Evolutionary conservation across 1,284 basidiomycete genomes (phyloP).

Genomic region (Inonotus hispidus): DNA sequence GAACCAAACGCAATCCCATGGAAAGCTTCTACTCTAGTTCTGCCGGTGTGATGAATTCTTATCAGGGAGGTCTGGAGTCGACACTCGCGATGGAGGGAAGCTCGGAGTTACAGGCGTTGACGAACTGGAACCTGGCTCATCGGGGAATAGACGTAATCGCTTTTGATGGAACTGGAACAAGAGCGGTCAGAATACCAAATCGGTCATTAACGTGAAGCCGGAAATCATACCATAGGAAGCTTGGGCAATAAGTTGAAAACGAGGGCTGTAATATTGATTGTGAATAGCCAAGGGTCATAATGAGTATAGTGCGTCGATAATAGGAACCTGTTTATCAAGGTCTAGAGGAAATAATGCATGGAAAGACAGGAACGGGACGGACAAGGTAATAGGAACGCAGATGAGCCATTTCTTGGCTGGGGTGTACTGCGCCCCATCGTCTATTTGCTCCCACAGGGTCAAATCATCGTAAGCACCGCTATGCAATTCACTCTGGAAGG

Average conservation of each 20-base stretch:
- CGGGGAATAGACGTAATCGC: constrained; percentile 67
- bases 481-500: constrained; percentile 85
- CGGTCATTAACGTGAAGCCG: background rate
- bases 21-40: background rate
- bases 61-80: background rate
- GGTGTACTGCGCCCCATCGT: constrained; percentile 97
- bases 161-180: constrained; percentile 67
- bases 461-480: constrained; percentile 96
- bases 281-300: constrained; percentile 90
- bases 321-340: constrained; percentile 64
- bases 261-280: constrained; percentile 84
- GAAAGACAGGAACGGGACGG: constrained; percentile 32
- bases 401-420: constrained; percentile 98
- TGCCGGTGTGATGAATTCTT: background rate
- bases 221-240: constrained; percentile 70
- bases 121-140: constrained; percentile 48
- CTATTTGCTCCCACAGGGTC: constrained; percentile 99
- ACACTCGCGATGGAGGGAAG: constrained; percentile 32
- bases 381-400: constrained; percentile 88
- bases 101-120: constrained; percentile 58
- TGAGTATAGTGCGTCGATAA: constrained; percentile 98
- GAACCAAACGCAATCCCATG: background rate
- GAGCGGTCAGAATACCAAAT: constrained; percentile 8
- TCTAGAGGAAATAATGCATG: constrained; percentile 7
- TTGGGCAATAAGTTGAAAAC: constrained; percentile 90